Evolutionary conservation across 2,329 filamentous ascomycete species (phyloP), one percentile per base, ranked within the genome.

Genomic region (Diaporthe sp.): DNA sequence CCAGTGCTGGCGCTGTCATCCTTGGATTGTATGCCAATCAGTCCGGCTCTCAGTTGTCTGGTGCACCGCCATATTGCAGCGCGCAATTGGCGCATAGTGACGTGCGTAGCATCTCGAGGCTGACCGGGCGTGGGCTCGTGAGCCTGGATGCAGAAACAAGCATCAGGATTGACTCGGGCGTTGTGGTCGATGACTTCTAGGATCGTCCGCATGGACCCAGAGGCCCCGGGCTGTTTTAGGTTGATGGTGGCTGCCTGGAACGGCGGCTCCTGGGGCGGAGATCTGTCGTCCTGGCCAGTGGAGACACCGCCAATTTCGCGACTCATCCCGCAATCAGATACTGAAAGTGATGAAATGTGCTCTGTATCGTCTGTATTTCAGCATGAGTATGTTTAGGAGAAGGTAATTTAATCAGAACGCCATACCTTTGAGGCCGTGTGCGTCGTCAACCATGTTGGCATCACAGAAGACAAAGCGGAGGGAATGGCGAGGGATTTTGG

Each of bases 161-260:
- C 30, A n/a, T 56, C 35, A 22, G 47, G 47, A 9, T 70, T 70
- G 32, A 27, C 22, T 10, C 19, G 25, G 12, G 65, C 50, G 37
- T 70, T 70, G 65, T 35, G 55, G 22, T 70, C 50, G 44, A 70
- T 53, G n/a, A 70, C 32, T 25, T 70, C 65, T 5, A 50, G 50
- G 5, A 59, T 59, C 12, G 56, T 39, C 2, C 56, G 32, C 6
- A 59, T 19, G 10, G 32, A 25, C 2, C 9, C n/a, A 39, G 56
- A 27, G 7, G n/a, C 10, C 22, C 12, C 37, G 12, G 35, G 22
- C 12, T 39, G 56, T n/a, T 39, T 39, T n/a, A 61, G 13, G n/a
- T 61, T n/a, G n/a, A 61, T 27, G 39, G 39, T 42, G 39, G 39
- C 39, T 42, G 39, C 39, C 39, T 42, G 39, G 39, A 42, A 42